phyloP scores from a whole-genome alignment of 371 early-diverging fungal genomes.

The Haplosporangium sp. region DNA sequence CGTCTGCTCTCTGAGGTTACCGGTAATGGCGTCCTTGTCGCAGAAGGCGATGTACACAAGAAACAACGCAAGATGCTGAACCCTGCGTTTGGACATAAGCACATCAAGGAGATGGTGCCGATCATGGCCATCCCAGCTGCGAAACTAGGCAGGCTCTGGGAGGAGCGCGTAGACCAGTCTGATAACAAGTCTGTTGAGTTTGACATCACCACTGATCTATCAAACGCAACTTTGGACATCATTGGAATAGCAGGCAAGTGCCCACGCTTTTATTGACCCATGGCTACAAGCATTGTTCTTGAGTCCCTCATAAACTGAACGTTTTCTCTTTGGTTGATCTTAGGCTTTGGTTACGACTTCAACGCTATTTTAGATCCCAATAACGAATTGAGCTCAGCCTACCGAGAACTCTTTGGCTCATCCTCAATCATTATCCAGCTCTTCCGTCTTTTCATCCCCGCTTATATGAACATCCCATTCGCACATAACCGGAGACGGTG shows the following conservation, averaged over 20 bases:
- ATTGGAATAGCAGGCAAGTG: conserved; percentile 35
- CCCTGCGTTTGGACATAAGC: conserved; percentile 69
- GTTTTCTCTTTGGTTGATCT: background rate
- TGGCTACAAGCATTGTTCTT: background rate
- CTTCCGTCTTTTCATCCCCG: conserved; percentile 57
- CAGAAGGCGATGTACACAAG: conserved; percentile 70
- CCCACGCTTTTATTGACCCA: background rate
- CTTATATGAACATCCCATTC: conserved; percentile 55
- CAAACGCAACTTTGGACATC: conserved; percentile 32
- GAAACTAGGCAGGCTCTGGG: conserved; percentile 31
- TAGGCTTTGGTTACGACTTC: conserved; percentile 64
- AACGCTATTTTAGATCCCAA: conserved; percentile 39
- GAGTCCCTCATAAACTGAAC: background rate
- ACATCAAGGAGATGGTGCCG: conserved; percentile 57
- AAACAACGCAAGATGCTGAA: conserved; percentile 76
- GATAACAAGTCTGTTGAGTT: conserved; percentile 18
- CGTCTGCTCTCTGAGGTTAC: conserved; percentile 56
- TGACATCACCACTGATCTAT: conserved; percentile 21
- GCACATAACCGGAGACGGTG: conserved; percentile 38
- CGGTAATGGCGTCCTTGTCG: conserved; percentile 68
- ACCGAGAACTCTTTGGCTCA: conserved; percentile 57
- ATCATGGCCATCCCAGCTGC: conserved; percentile 32
- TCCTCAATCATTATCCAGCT: conserved; percentile 44
- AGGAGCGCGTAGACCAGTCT: conserved; percentile 21
- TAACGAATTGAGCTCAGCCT: conserved; percentile 61